Base-by-base conservation (phyloP, 1,284 basidiomycete species). In the Termitomyces sp. region DNA sequence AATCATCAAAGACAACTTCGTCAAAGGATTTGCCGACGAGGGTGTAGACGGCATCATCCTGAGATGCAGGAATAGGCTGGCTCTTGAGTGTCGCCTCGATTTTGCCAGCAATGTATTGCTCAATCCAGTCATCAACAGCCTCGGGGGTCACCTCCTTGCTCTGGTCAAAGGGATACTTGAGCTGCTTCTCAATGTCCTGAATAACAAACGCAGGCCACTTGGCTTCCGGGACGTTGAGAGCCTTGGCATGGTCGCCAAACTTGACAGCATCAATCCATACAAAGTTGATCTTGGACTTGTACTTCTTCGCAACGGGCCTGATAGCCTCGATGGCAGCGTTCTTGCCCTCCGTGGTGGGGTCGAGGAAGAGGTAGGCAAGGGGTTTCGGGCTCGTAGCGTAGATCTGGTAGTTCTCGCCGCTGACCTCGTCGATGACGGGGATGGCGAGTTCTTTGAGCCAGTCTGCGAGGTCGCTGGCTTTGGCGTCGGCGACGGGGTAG, bases 201-300 rank as follows among this genome's bases (percentile, higher is more conserved):
- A 99, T 77, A 65, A 97, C 94, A 67, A 99, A 97, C 36, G 86
- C 81, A 28, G 97, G 97, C 93, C 94, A 98, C 66, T 88, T 86
- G 62, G 84, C 73, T 66, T 92, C 88, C 44, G 69, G 68, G 59
- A 99, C 80, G 80, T 97, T 98, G 61, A 99, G 82, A 9, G 91
- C 89, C 75, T 94, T 95, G 65, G 90, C 97, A 77, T 99, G 97
- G 67, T 98, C 94, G 66, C 83, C 86, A 67, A 95, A 99, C 73
- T 94, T 94, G 76, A 88, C 76, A 21, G 92, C 94, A 71, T 99
- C 97, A 65, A 99, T 99, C 88, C 88, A 97, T 62, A 99, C 96
- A 73, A 99, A 96, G 86, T 97, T 98, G 69, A 98, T 66, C 74
- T 92, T 88, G 67, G 86, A 83, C 73, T 92, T 94, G 80, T 84